Percentiles rank a stretch among this genome's conserved stretches.
These are phyloP conservation scores for Penicillium palitans DNA, from an alignment of 2,329 filamentous ascomycete species.

Conservation along the genomic window DNA sequence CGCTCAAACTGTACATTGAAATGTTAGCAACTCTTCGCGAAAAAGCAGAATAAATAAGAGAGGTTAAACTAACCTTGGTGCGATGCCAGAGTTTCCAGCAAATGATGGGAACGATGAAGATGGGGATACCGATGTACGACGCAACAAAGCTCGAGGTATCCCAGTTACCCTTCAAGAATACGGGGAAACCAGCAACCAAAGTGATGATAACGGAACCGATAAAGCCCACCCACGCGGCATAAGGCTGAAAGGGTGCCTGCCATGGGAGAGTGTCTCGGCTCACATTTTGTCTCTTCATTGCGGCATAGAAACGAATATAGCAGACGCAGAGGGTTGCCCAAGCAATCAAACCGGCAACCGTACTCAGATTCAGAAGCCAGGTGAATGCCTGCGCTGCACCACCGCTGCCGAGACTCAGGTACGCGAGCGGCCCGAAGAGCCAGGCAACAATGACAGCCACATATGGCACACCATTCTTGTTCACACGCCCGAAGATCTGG, in stretches of 20 bases:
- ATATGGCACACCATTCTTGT: conserved; percentile 57
- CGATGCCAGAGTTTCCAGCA: conserved; percentile 43
- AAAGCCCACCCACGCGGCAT: conserved; percentile 62
- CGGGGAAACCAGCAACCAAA: conserved; percentile 68
- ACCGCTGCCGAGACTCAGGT: conserved; percentile 41
- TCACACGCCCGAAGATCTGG: conserved; percentile 56
- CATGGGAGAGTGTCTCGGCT: conserved; percentile 48
- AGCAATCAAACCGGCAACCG: conserved; percentile 50
- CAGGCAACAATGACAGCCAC: conserved; percentile 57
- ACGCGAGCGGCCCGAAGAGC: conserved; percentile 46
- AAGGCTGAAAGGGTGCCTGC: conserved; percentile 56
- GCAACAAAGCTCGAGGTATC: conserved; percentile 40
- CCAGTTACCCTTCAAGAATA: conserved; percentile 38
- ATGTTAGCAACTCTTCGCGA: conserved; percentile 2
- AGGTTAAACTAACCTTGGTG: conserved; percentile 37
- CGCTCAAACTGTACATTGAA: conserved; percentile 24
- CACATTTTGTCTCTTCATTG: conserved; percentile 43
- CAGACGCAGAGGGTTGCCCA: conserved; percentile 48
- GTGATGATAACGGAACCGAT: conserved; percentile 60
- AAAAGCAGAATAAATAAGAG: neutral
- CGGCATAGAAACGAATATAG: conserved; percentile 56
- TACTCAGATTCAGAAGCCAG: conserved; percentile 48
- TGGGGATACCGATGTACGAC: conserved; percentile 45
- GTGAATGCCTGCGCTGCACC: conserved; percentile 41
- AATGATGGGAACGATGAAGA: conserved; percentile 45